Percentiles rank a stretch among this genome's conserved stretches.
These are phyloP conservation scores for Raphanus sativus DNA, from an alignment of 345 rosid species.

Conservation along the genomic window DNA sequence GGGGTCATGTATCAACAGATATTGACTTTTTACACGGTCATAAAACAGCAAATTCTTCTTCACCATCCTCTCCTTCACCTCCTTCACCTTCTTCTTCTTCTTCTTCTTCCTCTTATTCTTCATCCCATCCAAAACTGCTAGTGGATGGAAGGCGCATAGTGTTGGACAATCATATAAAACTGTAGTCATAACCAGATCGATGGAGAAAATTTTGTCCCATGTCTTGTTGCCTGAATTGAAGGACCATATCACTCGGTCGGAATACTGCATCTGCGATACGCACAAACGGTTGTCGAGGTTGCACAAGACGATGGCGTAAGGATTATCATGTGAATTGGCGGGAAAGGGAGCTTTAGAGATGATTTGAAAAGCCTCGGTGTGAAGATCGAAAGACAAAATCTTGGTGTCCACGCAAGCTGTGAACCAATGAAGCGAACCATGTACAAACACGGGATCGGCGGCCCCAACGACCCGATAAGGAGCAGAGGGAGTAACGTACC, in stretches of 20 bases:
- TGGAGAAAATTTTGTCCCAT: background rate
- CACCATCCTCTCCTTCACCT: background rate
- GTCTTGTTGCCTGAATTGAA: background rate
- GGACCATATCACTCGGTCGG: background rate
- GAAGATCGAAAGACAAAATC: background rate
- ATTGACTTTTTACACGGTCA: background rate
- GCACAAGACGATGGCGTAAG: background rate
- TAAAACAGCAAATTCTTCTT: background rate
- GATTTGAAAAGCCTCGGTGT: background rate
- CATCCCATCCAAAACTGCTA: background rate
- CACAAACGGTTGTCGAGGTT: conserved; percentile 1
- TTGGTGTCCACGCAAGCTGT: background rate
- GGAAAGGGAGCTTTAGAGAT: background rate
- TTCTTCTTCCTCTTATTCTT: no score
- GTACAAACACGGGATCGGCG: background rate
- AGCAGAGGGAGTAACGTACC: background rate
- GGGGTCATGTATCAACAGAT: background rate
- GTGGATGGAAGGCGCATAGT: background rate
- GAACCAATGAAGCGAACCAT: background rate
- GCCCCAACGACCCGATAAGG: background rate
- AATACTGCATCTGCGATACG: background rate
- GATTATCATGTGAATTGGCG: background rate
- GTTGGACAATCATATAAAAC: background rate
- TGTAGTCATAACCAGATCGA: background rate
- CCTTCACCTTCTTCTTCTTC: background rate